phyloP scores from a whole-genome alignment of 805 yeast species.

The Yamadazyma olivae region DNA sequence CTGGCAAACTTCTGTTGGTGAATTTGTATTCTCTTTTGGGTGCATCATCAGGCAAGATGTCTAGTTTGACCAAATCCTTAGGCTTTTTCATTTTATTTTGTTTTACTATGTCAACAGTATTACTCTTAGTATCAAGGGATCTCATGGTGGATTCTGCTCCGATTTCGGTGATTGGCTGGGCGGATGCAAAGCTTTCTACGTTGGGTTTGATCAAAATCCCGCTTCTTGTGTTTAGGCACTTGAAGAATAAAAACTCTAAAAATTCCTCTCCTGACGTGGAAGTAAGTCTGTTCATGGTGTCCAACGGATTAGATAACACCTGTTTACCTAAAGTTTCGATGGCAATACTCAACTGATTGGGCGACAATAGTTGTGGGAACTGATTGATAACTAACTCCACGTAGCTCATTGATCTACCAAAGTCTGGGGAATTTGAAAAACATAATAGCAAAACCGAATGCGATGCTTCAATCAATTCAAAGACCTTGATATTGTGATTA shows the following conservation, averaged over 20 bases:
- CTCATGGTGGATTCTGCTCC: conserved; percentile 34
- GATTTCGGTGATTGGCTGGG: conserved; percentile 37
- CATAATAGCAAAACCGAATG: conserved; percentile 54
- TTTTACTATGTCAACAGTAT: conserved; percentile 20
- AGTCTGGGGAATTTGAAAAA: conserved; percentile 24
- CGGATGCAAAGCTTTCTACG: conserved; percentile 23
- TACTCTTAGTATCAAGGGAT: conserved; percentile 19
- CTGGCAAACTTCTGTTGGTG: conserved; percentile 25
- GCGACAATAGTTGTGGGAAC: conserved; percentile 54
- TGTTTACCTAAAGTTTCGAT: conserved; percentile 51
- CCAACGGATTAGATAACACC: conserved; percentile 24
- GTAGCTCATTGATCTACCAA: conserved; percentile 33
- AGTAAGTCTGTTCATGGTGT: conserved; percentile 5
- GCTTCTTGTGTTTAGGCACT: conserved; percentile 35
- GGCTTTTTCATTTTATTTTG: conserved; percentile 33
- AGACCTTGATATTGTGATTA: conserved; percentile 17
- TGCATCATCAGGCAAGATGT: conserved; percentile 11
- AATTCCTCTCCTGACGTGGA: conserved; percentile 30
- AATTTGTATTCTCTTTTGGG: conserved; percentile 16
- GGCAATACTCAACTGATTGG: conserved; percentile 56
- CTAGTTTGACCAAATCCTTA: conserved; percentile 20
- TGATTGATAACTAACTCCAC: conserved; percentile 46
- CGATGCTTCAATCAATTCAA: conserved; percentile 51
- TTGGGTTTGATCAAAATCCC: conserved; percentile 21
- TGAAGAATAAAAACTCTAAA: conserved; percentile 38